A percentile compares a stretch with the other conserved stretches of the same genome.
Conservation (phyloP, 1,139 yeast species). For the Spathaspora sp. region DNA sequence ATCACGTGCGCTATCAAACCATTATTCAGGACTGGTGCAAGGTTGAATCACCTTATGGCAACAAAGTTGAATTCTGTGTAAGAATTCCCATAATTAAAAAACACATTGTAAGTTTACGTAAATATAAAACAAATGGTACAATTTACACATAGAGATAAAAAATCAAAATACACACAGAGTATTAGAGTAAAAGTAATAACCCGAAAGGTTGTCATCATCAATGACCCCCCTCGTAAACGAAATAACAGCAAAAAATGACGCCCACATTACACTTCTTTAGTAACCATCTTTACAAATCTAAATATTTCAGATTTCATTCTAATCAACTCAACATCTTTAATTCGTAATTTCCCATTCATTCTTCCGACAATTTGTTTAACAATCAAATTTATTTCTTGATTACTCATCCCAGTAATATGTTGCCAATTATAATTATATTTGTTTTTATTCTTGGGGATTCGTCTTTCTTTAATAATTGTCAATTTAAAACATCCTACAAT, state of each 20-base stretch:
- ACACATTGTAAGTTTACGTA: too few species aligned
- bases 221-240: not conserved
- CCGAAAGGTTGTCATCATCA: not conserved
- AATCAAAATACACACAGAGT: slow-evolving; percentile 1
- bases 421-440: slow-evolving; percentile 29
- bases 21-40: not conserved
- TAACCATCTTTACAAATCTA: slow-evolving; percentile 46
- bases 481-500: slow-evolving; percentile 47
- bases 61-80: too few species aligned
- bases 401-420: slow-evolving; percentile 37
- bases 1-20: not conserved
- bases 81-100: not conserved
- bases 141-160: not conserved
- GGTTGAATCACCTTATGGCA: too few species aligned
- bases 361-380: slow-evolving; percentile 40
- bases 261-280: slow-evolving; percentile 29
- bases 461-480: slow-evolving; percentile 34
- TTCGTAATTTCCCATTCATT: slow-evolving; percentile 44
- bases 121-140: slow-evolving; percentile 1
- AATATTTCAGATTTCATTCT: slow-evolving; percentile 43
- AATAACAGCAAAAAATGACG: not conserved
- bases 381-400: slow-evolving; percentile 36
- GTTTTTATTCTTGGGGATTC: slow-evolving; percentile 13
- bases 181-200: not conserved
- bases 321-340: slow-evolving; percentile 38